Percentiles rank a stretch among this genome's conserved stretches.
Evolutionary conservation across 208 protist species (phyloP).

Genomic region (Phytomonas serpens): DNA sequence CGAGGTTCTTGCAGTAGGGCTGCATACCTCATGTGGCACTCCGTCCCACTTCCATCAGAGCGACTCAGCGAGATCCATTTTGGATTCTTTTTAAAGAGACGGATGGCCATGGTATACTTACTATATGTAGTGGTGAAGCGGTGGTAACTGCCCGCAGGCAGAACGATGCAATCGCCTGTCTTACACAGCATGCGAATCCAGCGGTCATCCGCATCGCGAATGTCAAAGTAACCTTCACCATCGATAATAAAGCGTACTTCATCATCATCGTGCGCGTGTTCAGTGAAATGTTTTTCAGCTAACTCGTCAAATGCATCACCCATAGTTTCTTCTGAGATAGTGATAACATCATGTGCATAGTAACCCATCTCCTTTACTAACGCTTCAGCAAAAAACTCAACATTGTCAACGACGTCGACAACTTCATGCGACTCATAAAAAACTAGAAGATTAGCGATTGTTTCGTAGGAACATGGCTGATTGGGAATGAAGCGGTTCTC

Average conservation of each 20-base stretch:
- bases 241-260: slow-evolving; percentile 73
- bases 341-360: slow-evolving; percentile 41
- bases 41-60: slow-evolving; percentile 18
- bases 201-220: slow-evolving; percentile 52
- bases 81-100: slow-evolving; percentile 76
- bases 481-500: slow-evolving; percentile 45
- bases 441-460: slow-evolving; percentile 26
- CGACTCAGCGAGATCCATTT: slow-evolving; percentile 66
- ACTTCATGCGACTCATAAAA: slow-evolving; percentile 29
- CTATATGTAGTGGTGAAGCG: slow-evolving; percentile 64
- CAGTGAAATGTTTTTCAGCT: slow-evolving; percentile 45
- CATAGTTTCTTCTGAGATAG: slow-evolving; percentile 19
- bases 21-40: slow-evolving; percentile 35
- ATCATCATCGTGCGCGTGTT: slow-evolving; percentile 88
- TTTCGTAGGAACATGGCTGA: slow-evolving; percentile 31
- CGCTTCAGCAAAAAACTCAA: slow-evolving; percentile 21
- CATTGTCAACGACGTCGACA: slow-evolving; percentile 20
- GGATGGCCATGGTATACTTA: slow-evolving; percentile 51
- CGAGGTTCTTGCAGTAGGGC: slow-evolving; percentile 15
- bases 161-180: slow-evolving; percentile 52
- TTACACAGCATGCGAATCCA: slow-evolving; percentile 62
- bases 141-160: slow-evolving; percentile 83
- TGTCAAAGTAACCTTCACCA: slow-evolving; percentile 83
- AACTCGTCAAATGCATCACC: slow-evolving; percentile 37
- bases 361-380: slow-evolving; percentile 37